Evolutionary conservation across 139 green algal genomes (phyloP), one percentile per base, ranked within the genome.

Genomic region (Chlorella sp.): DNA sequence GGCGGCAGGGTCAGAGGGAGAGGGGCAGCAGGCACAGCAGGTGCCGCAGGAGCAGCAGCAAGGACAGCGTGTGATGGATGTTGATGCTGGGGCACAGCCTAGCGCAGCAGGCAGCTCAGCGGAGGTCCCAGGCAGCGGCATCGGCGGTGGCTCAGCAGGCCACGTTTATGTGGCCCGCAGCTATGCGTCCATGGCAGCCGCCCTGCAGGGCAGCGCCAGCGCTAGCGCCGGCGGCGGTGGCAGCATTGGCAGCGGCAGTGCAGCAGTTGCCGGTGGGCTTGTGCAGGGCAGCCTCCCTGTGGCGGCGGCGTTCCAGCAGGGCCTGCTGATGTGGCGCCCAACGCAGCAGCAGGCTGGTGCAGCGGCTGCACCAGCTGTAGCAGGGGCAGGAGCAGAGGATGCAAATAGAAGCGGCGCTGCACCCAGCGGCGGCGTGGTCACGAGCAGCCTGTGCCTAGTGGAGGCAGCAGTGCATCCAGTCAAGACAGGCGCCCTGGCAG

Each of bases 161-260:
- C 28, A 79, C 69, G n/a, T 91, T 40, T 89, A 75, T 89, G 88
- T 86, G 15, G 83, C 75, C 24, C 39, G 77, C 60, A 86, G 11
- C 36, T 80, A 86, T 39, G 80, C 66, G 2, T 0, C 81, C 37
- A 79, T 79, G 88, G 57, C 73, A 0, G 83, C 64, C 21, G 83
- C 81, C 21, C 73, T 89, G 24, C 28, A 66, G 16, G 80, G 40
- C 64, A 32, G 64, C 61, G n/a, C 0, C 34, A 64, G 75, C 32
- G 69, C 69, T 11, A 40, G 48, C 34, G n/a, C 30, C 34, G 26
- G 34, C 78, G 40, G 64, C 30, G 5, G 34, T 34, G 30, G 3
- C 26, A 22, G 3, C 40, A 24, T 11, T 66, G 21, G 86, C 86
- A 84, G n/a, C 19, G 26, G 61, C 64, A 39, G 61, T 0, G 48